Conservation (phyloP, 2,329 filamentous ascomycete genomes). For the Aspergillus sp. region DNA sequence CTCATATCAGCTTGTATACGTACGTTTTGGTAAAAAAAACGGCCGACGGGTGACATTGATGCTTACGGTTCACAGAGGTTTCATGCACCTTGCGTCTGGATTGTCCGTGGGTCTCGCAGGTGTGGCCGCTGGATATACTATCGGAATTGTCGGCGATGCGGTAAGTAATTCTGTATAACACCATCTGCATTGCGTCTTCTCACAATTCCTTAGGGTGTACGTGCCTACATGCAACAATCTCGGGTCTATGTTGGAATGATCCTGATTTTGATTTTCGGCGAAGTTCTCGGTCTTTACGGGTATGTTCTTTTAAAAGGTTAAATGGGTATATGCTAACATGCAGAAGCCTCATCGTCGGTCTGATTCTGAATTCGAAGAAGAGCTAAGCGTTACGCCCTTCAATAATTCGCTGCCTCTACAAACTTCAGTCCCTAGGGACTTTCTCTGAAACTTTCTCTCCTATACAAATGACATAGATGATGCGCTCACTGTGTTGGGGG, state of each 20-base stretch:
- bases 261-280: constrained; percentile 97
- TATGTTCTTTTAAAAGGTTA: constrained; percentile 41
- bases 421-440: too few species aligned
- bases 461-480: too few species aligned
- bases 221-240: constrained; percentile 93
- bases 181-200: constrained; percentile 9
- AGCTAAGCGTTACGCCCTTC: constrained; percentile 27
- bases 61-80: constrained; percentile 55
- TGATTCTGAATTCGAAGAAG: constrained; percentile 90
- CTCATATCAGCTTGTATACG: constrained; percentile 79
- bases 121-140: constrained; percentile 90
- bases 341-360: constrained; percentile 77
- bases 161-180: constrained; percentile 39
- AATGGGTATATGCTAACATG: constrained; percentile 13
- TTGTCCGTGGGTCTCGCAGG: constrained; percentile 89
- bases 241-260: constrained; percentile 98
- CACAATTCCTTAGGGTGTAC: constrained; percentile 57
- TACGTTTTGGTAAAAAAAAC: constrained; percentile 38
- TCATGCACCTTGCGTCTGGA: constrained; percentile 89
- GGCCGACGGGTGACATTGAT: constrained; percentile 12
- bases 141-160: constrained; percentile 90
- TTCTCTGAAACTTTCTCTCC: too few species aligned
- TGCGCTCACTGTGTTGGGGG: too few species aligned
- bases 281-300: constrained; percentile 96
- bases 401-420: too few species aligned